These are phyloP conservation scores for Suillus lakei DNA, from an alignment of 768 basidiomycete genomes.

Conservation along the genomic window DNA sequence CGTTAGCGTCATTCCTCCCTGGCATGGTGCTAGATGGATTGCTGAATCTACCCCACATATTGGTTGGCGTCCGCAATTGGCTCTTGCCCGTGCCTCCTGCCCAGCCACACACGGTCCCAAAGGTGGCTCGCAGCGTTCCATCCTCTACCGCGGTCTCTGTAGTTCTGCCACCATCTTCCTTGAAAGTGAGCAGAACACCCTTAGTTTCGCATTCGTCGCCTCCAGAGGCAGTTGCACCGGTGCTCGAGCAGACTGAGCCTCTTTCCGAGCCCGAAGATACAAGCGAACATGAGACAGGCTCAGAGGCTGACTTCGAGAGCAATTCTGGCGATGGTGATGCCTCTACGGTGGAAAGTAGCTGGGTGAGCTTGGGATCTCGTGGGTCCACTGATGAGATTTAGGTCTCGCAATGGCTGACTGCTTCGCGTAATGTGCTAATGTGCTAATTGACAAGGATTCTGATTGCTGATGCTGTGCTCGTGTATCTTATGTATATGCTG, in stretches of 20 bases:
- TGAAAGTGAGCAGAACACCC: not conserved
- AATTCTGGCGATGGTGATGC: slow-evolving; percentile 57
- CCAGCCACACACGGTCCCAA: slow-evolving; percentile 35
- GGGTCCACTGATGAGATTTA: slow-evolving; percentile 20
- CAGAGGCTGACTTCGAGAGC: slow-evolving; percentile 74
- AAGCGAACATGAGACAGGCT: slow-evolving; percentile 48
- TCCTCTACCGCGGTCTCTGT: slow-evolving; percentile 6
- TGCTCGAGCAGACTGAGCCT: slow-evolving; percentile 14
- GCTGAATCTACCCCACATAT: slow-evolving; percentile 66
- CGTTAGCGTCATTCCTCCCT: slow-evolving; percentile 72
- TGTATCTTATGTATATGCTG: slow-evolving; percentile 4
- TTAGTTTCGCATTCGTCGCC: slow-evolving; percentile 1
- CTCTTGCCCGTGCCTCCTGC: slow-evolving; percentile 56
- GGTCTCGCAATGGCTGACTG: not conserved
- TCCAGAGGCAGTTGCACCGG: slow-evolving; percentile 3
- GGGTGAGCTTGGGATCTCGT: slow-evolving; percentile 61
- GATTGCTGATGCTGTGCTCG: not conserved
- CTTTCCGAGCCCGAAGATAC: slow-evolving; percentile 13
- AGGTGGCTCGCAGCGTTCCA: slow-evolving; percentile 17
- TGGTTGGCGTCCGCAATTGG: slow-evolving; percentile 65
- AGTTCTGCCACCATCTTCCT: slow-evolving; percentile 3
- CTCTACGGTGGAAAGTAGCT: slow-evolving; percentile 61
- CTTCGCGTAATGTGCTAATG: not conserved
- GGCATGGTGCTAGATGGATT: slow-evolving; percentile 64
- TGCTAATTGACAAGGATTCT: not conserved